These are phyloP conservation scores for Triticum turgidum DNA, from an alignment of 176 grass and related monocot species.

Conservation along the genomic window DNA sequence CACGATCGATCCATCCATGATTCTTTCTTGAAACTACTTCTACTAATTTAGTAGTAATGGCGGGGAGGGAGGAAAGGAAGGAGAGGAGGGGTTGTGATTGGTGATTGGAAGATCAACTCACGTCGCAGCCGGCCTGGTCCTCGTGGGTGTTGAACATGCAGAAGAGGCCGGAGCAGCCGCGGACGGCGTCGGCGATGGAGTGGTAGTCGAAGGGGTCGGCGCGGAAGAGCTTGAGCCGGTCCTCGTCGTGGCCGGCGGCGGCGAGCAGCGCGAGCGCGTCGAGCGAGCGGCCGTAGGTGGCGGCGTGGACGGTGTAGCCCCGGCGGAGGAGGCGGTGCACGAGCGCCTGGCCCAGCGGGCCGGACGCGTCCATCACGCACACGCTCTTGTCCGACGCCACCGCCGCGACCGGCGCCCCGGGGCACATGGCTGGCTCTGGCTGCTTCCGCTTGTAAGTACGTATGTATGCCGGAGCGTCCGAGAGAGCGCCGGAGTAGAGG, in stretches of 20 bases:
- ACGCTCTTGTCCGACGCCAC: conserved; percentile 38
- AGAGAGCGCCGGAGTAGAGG: background rate
- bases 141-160: conserved; percentile 76
- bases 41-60: background rate
- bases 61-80: accelerated
- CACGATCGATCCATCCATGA: background rate
- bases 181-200: conserved; percentile 82
- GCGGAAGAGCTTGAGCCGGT: conserved; percentile 62
- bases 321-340: conserved; percentile 71
- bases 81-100: background rate
- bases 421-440: conserved; percentile 8
- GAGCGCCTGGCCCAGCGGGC: conserved; percentile 54
- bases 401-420: conserved; percentile 3
- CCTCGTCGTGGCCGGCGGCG: background rate
- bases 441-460: background rate
- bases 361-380: conserved; percentile 90
- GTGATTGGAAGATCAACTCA: conserved; percentile 14
- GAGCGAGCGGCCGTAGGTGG: conserved; percentile 21
- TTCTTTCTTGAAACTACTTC: background rate
- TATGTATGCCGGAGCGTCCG: background rate
- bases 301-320: conserved; percentile 91
- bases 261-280: background rate
- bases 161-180: conserved; percentile 84
- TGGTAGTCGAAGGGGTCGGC: conserved; percentile 91
- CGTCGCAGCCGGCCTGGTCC: conserved; percentile 58